Percentiles rank a stretch among this genome's conserved stretches.
phyloP scores from a whole-genome alignment of 2,329 filamentous ascomycete genomes.

The Ophiostoma ips region DNA sequence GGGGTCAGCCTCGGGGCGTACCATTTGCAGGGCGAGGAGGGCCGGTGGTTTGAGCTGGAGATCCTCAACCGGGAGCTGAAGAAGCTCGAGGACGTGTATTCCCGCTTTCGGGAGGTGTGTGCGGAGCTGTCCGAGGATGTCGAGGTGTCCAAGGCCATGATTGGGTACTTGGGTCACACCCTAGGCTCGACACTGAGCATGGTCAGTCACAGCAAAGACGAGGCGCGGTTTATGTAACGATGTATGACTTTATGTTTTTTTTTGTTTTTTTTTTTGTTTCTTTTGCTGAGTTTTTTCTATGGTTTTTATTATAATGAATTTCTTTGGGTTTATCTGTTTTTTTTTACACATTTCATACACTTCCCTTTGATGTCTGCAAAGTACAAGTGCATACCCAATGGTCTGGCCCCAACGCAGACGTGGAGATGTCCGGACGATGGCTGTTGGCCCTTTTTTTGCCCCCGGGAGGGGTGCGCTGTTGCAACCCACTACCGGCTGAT shows the following conservation, averaged over 20 bases:
- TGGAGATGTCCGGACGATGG: constrained; percentile 6
- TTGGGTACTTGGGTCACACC: constrained; percentile 30
- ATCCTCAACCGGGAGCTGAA: constrained; percentile 33
- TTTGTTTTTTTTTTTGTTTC: neutral
- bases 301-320: no score
- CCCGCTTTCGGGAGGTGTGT: constrained; percentile 29
- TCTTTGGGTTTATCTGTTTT: no score
- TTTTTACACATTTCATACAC: no score
- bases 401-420: neutral
- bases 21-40: constrained; percentile 31
- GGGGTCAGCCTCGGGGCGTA: constrained; percentile 31
- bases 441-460: no score
- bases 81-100: constrained; percentile 33
- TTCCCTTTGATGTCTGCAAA: no score
- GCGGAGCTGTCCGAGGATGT: constrained; percentile 26
- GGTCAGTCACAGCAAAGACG: constrained; percentile 24
- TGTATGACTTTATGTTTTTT: neutral
- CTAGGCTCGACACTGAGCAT: constrained; percentile 30
- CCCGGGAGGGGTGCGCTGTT: no score
- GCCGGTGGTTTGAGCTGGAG: constrained; percentile 33
- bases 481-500: no score
- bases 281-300: neutral
- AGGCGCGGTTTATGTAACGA: constrained; percentile 17
- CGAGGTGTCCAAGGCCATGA: constrained; percentile 31
- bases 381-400: neutral